phyloP scores from a whole-genome alignment of 2,329 filamentous ascomycete genomes.

The Colletotrichum theobromicola region DNA sequence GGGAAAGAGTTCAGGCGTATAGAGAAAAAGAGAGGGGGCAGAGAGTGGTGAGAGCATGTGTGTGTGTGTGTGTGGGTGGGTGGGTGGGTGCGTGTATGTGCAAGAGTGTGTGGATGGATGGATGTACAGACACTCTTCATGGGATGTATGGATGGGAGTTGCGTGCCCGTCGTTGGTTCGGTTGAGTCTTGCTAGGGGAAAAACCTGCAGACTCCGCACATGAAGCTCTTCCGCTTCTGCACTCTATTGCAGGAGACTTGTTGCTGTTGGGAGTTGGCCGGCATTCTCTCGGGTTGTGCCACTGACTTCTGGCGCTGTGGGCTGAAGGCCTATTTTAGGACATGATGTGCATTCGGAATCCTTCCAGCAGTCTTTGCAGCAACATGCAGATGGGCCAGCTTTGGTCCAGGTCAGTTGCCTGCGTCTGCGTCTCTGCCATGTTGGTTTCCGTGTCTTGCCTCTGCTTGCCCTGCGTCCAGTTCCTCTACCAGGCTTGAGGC shows the following conservation, averaged over 20 bases:
- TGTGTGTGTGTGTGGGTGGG: background rate
- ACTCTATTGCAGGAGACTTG: constrained; percentile 14
- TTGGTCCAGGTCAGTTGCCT: constrained; percentile 2
- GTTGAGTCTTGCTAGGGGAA: background rate
- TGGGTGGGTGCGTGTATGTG: background rate
- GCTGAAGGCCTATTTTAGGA: constrained; percentile 19
- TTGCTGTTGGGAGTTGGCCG: constrained; percentile 5
- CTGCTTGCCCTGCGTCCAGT: background rate
- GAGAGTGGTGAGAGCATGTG: background rate
- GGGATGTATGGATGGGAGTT: background rate
- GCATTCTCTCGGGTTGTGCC: constrained; percentile 17
- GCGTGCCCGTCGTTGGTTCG: constrained; percentile 10
- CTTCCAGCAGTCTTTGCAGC: background rate
- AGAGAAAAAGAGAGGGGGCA: background rate
- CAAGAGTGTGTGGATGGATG: background rate
- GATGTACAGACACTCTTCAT: background rate
- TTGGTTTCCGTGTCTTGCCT: background rate
- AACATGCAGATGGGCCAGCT: background rate
- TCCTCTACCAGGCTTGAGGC: background rate
- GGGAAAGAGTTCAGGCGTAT: background rate
- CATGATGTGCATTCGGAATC: constrained; percentile 19
- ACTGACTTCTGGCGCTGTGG: constrained; percentile 8
- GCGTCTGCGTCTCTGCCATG: background rate
- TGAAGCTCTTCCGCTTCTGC: constrained; percentile 16
- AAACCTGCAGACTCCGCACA: constrained; percentile 6